Percentiles rank a stretch among this genome's conserved stretches.
These are phyloP conservation scores for Sugiyamaella novakii DNA, from an alignment of 1,139 yeast species.

Conservation along the genomic window DNA sequence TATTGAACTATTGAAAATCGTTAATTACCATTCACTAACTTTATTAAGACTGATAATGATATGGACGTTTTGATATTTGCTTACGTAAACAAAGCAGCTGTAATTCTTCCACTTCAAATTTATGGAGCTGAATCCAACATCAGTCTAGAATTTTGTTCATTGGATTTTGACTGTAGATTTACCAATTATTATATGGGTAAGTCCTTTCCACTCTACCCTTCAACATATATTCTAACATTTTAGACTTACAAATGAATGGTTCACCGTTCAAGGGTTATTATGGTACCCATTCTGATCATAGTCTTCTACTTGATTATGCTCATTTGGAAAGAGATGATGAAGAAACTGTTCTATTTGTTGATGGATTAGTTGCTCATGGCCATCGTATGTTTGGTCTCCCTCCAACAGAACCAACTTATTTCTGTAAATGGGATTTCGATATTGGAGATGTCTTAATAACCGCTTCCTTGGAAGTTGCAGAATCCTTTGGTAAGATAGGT, in stretches of 20 bases:
- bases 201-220: conserved; percentile 38
- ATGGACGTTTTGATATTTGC: conserved; percentile 74
- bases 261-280: conserved; percentile 42
- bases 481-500: conserved; percentile 50
- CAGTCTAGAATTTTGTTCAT: conserved; percentile 61
- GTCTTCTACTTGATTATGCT: conserved; percentile 31
- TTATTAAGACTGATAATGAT: conserved; percentile 60
- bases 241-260: conserved; percentile 44
- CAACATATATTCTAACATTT: not conserved
- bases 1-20: too few species aligned
- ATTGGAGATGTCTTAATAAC: conserved; percentile 60
- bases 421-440: conserved; percentile 86
- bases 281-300: conserved; percentile 28
- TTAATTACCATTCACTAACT: too few species aligned
- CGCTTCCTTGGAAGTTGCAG: conserved; percentile 54
- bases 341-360: conserved; percentile 47
- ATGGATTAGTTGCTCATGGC: conserved; percentile 72
- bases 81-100: conserved; percentile 66
- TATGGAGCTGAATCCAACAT: conserved; percentile 67
- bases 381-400: conserved; percentile 93
- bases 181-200: conserved; percentile 92
- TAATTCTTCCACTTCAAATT: conserved; percentile 70
- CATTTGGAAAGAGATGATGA: conserved; percentile 5
- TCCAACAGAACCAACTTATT: conserved; percentile 83
- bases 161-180: conserved; percentile 78